Evolutionary conservation across 257 asterid genomes (phyloP), one percentile per base, ranked within the genome.

Genomic region (Fraxinus pennsylvanica): DNA sequence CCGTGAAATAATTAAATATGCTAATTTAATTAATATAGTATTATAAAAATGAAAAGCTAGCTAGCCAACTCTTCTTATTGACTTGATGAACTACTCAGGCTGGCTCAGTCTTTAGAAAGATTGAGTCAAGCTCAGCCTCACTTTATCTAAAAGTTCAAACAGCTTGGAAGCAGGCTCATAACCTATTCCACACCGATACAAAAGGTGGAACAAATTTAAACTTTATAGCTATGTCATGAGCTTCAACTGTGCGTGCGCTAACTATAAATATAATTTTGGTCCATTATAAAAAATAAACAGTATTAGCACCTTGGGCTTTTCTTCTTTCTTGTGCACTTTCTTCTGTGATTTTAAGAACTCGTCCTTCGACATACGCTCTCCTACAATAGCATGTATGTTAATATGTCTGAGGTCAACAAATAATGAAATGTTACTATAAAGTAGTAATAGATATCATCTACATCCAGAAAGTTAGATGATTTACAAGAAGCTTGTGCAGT

Each of bases 321-420:
- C 92, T 63, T 90, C 89, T 84, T 88, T 90, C 86, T 83, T 87
- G 76, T 9, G 19, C 69, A 79, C 82, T 84, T 89, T 88, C 88
- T 90, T 87, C 83, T 85, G 88, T 22, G 90, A 84, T 82, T 89
- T 76, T 71, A 89, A 73, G 82, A 80, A 88, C 81, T 93, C 92
- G 59, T 91, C 99, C 88, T 88, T 93, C n/a, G 97, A 80, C 90
- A 95, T 81, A 38, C 96, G 94, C 72, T 88, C 82, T 73, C 99
- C 98, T 92, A 88, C 72, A 83, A 73, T 45, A 76, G 38, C 82
- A 80, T 74, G 77, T 38, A 78, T 70, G 76, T 29, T 52, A 30
- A 30, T 22, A 69, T 9, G 32, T 43, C 57, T 63, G 32, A 71
- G 72, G 54, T 78, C 75, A n/a, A n/a, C n/a, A n/a, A n/a, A n/a